These are phyloP conservation scores for Artemisia annua DNA, from an alignment of 129 eudicot species.

Conservation along the genomic window DNA sequence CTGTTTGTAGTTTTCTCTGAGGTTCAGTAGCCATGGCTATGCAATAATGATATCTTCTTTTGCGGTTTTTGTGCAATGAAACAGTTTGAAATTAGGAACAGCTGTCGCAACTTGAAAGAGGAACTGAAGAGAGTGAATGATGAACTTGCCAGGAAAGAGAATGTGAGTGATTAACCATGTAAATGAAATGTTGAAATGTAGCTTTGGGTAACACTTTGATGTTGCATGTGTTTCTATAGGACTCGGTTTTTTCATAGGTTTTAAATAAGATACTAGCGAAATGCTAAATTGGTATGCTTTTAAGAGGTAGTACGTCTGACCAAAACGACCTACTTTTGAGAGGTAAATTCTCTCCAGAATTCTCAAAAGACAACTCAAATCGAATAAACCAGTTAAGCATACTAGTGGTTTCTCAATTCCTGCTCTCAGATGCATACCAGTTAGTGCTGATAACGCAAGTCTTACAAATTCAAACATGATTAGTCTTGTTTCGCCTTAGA, in stretches of 20 bases:
- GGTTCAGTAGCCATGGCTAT: constrained; percentile 1
- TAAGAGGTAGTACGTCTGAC: background rate
- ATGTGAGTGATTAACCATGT: constrained; percentile 33
- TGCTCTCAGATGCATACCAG: too few species aligned
- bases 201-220: background rate
- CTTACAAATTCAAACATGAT: too few species aligned
- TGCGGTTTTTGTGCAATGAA: constrained; percentile 6
- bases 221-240: constrained; percentile 13
- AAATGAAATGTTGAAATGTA: constrained; percentile 7
- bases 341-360: too few species aligned
- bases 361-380: too few species aligned
- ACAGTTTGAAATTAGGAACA: constrained; percentile 52
- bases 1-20: constrained; percentile 15
- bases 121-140: constrained; percentile 51
- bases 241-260: background rate
- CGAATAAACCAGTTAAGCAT: too few species aligned
- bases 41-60: constrained; percentile 10
- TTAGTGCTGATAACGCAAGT: too few species aligned
- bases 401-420: too few species aligned
- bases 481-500: too few species aligned
- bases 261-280: too few species aligned
- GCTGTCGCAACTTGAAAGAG: constrained; percentile 46
- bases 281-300: constrained; percentile 10
- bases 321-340: too few species aligned
- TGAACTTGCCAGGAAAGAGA: constrained; percentile 42